A percentile compares a stretch with the other conserved stretches of the same genome.
phyloP scores from a whole-genome alignment of 192 early-diverging fungal species.

The Coemansia javaensis region DNA sequence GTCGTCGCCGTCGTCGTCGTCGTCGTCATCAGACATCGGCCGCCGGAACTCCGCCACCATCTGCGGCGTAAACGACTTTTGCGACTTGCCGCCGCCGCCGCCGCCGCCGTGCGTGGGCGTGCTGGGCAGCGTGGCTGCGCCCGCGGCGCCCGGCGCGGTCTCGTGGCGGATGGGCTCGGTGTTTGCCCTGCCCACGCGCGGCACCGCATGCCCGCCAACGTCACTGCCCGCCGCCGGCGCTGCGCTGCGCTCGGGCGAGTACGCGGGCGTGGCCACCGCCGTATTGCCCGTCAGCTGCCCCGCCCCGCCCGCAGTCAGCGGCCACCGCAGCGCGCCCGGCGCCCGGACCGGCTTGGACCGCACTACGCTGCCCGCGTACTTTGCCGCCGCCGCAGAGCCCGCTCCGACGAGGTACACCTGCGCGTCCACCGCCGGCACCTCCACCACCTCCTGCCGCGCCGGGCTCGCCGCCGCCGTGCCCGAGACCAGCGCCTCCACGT shows the following conservation, averaged over 20 bases:
- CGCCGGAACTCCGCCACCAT: constrained; percentile 34
- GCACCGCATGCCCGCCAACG: not conserved
- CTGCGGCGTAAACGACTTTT: constrained; percentile 46
- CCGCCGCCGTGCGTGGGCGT: constrained; percentile 32
- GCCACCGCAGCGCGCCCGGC: not conserved
- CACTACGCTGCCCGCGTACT: constrained; percentile 19
- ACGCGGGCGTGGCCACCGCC: constrained; percentile 36
- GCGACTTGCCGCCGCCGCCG: constrained; percentile 26
- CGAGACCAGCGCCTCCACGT: constrained; percentile 22
- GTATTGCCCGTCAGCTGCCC: constrained; percentile 29
- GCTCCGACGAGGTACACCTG: constrained; percentile 30
- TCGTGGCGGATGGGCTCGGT: constrained; percentile 25
- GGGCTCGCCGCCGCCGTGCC: constrained; percentile 22
- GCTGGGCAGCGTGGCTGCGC: constrained; percentile 19
- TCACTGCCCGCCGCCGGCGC: not conserved
- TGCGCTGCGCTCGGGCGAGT: constrained; percentile 11
- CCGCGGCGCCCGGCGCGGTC: not conserved
- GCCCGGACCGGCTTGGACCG: not conserved
- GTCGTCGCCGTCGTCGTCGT: constrained; percentile 18
- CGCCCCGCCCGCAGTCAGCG: not conserved
- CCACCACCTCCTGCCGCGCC: constrained; percentile 25
- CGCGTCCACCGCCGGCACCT: constrained; percentile 21
- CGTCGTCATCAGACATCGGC: constrained; percentile 20
- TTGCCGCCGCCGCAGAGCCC: constrained; percentile 4
- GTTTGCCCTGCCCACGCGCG: constrained; percentile 19